Conservation (phyloP, 1,284 basidiomycete species). For the Wolfiporia cocos region DNA sequence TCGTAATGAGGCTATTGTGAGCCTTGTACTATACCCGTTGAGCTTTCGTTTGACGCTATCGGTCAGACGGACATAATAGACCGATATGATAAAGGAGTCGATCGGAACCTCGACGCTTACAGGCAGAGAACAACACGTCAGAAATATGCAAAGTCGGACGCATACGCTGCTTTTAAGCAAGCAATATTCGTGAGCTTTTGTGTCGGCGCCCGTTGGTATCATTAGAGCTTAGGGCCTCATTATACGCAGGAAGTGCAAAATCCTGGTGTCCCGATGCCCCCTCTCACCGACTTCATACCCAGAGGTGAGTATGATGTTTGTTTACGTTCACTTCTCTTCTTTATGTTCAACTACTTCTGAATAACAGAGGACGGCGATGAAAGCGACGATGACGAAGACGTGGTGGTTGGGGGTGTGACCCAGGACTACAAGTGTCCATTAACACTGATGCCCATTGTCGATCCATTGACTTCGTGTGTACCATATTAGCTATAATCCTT, state of each 20-base stretch:
- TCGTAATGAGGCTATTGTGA: constrained; percentile 51
- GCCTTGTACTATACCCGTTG: constrained; percentile 17
- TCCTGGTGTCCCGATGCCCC: constrained; percentile 65
- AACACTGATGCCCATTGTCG: constrained; percentile 52
- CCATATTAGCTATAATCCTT: neutral
- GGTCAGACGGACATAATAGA: constrained; percentile 41
- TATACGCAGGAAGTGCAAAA: constrained; percentile 61
- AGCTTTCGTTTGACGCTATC: constrained; percentile 1
- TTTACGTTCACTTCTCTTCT: neutral
- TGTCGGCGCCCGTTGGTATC: constrained; percentile 1
- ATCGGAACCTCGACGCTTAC: constrained; percentile 41
- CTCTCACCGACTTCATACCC: constrained; percentile 66
- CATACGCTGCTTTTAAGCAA: constrained; percentile 61
- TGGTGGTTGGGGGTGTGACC: constrained; percentile 77
- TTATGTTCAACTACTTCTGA: constrained; percentile 3
- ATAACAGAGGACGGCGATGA: constrained; percentile 64
- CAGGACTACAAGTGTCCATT: constrained; percentile 81
- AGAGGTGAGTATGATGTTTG: constrained; percentile 42
- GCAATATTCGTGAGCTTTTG: constrained; percentile 56
- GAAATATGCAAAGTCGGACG: constrained; percentile 61
- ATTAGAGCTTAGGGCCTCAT: neutral
- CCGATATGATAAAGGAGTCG: constrained; percentile 39
- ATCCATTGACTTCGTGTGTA: constrained; percentile 74
- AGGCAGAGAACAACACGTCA: constrained; percentile 59
- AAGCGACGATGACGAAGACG: constrained; percentile 74